These are phyloP conservation scores for Sedum album DNA, from an alignment of 164 flowering plant species.

Conservation along the genomic window DNA sequence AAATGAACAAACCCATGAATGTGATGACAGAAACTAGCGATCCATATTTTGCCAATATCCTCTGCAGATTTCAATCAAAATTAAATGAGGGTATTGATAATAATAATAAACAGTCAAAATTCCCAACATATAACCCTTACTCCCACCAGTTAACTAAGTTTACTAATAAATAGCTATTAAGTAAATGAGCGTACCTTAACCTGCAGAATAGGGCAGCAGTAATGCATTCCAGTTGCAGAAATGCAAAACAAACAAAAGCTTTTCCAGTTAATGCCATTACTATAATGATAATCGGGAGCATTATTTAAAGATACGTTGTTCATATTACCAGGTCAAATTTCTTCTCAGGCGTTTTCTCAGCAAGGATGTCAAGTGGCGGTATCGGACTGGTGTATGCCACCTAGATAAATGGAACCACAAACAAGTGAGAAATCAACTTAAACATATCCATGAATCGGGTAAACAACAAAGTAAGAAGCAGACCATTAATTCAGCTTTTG, in stretches of 20 bases:
- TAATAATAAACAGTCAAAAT: not conserved
- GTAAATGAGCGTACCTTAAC: not conserved
- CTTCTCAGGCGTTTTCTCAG: constrained; percentile 73
- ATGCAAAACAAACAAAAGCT: not conserved
- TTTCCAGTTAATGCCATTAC: not conserved
- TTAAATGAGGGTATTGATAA: not conserved
- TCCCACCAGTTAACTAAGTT: not conserved
- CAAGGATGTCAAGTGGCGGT: constrained; percentile 72
- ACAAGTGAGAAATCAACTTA: constrained; percentile 10
- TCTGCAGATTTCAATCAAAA: constrained; percentile 40
- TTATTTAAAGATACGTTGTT: not conserved
- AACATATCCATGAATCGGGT: not conserved
- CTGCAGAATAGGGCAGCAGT: constrained; percentile 5
- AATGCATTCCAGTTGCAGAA: not conserved
- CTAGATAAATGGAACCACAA: constrained; percentile 22
- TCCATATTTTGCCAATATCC: constrained; percentile 73
- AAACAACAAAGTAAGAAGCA: not conserved
- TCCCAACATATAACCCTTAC: not conserved
- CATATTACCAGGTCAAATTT: constrained; percentile 65
- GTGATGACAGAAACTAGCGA: constrained; percentile 65
- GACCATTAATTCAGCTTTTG: constrained; percentile 31
- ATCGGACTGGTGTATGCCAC: constrained; percentile 79
- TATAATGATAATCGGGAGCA: not conserved
- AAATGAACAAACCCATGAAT: constrained; percentile 51
- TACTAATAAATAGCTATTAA: not conserved